Base-by-base conservation (phyloP, 2,329 filamentous ascomycete genomes). In the Teratosphaeria pseudoeucalypti region DNA sequence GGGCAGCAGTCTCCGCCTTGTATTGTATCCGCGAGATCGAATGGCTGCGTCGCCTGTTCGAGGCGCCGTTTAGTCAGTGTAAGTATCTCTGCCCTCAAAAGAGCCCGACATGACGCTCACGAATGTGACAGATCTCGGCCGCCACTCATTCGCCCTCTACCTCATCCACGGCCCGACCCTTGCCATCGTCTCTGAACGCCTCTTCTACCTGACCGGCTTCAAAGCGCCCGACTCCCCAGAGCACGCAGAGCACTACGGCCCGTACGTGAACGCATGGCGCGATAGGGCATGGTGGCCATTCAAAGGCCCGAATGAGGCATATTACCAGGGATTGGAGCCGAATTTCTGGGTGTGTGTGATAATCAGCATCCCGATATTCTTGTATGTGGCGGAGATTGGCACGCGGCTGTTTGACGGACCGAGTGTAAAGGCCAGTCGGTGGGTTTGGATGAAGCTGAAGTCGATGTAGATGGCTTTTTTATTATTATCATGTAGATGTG, bases 91-190 rank as follows among this genome's bases (percentile, higher is more conserved):
- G 11, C 9, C 43, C 11, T 9, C 34, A 19, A 12, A 16, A n/a
- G 23, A 6, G n/a, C n/a, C 54, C 26, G 32, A 56, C 16, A 23
- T 23, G 34, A 56, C 54, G 11, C 34, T 26, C 39, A 34, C 19
- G 7, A 10, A 11, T 56, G 10, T 12, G 19, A 27, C 37, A 56
- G 55, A 85, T 61, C 76, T 87, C 6, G 85, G 84, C 0, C 78
- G 80, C 54, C 77, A 86, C 59, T 85, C 82, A 0, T 88, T 81
- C 65, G 76, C 81, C 0, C 72, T 87, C 2, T 88, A 87, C 70
- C 75, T 87, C 14, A 78, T 86, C 10, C 85, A 87, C 63, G 85
- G 84, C 0, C 84, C 84, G 0, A 70, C 87, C 1, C 73, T 87
- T 0, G 80, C 76, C 73, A 77, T 76, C 0, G 58, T 86, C 2